Evolutionary conservation across 2,329 filamentous ascomycete species (phyloP), one percentile per base, ranked within the genome.

Genomic region (Colletotrichum orchidophilum): DNA sequence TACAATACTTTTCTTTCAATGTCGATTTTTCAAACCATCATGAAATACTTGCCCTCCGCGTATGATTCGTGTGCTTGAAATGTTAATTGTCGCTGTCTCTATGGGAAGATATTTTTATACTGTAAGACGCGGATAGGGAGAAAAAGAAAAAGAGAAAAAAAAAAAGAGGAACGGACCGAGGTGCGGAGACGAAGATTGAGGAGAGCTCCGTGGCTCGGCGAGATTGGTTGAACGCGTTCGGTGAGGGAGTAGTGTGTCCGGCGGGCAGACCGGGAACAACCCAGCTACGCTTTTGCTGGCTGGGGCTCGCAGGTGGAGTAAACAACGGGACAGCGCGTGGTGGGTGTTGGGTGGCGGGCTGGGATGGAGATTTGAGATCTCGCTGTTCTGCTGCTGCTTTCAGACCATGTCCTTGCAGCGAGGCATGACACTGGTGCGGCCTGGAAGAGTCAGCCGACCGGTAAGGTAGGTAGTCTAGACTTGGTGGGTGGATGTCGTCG

Each of bases 111-210:
- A 21, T 29, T 53, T 42, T 60, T 12, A 24, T 57, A 42, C 52
- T 26, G 57, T 68, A 29, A 71, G 62, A 33, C 39, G 55, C 57
- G 49, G 21, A 39, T 57, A 63, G 55, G 63, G 66, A 39, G 66
- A 21, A 42, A 27, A 29, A 9, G 35, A 29, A 24, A 50, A 46
- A 27, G 42, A 9, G 35, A 29, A 24, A 50, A 46, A 15, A 42
- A 33, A 61, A 39, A 39, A 63, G 68, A 62, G 50, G 21, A 62
- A 57, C 50, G 63, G 35, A 31, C 67, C 55, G 63, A 53, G 58
- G 31, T 39, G 66, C 68, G 68, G 63, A 58, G 63, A 33, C 8
- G 57, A 55, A 46, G 46, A 66, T 55, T 49, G 39, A 27, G 29
- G 63, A 57, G 24, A 13, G 13, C 50, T 29, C 35, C 29, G 39